Conservation (phyloP, 352 stramenopile genomes). For the Blastocystis sp. region DNA sequence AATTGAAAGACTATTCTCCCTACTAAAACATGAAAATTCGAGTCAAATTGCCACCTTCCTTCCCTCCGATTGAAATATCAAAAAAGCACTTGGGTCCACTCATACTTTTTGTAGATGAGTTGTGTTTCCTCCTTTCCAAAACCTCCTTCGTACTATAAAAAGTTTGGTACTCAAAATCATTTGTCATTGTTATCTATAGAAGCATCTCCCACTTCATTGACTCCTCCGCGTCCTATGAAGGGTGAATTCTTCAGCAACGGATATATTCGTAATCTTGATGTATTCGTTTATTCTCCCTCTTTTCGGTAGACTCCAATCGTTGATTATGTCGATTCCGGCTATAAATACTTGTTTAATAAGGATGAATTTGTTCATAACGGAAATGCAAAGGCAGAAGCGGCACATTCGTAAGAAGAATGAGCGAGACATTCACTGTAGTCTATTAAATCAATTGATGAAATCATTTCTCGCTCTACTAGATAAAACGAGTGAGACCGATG, state of each 20-base stretch:
- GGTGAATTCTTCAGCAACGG: conserved; percentile 28
- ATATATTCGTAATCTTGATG: neutral
- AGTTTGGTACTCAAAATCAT: conserved; percentile 27
- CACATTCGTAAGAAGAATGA: neutral
- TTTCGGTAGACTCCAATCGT: neutral
- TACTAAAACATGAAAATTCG: neutral
- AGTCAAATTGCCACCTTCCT: conserved; percentile 61
- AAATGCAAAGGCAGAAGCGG: neutral
- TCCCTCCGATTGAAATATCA: conserved; percentile 83
- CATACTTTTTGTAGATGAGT: neutral
- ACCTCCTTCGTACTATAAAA: conserved; percentile 34
- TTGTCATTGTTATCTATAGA: neutral
- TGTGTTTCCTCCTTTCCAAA: neutral
- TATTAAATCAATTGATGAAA: conserved; percentile 28
- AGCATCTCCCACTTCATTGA: neutral
- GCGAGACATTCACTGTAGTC: neutral
- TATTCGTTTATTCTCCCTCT: neutral
- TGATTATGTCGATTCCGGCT: conserved; percentile 3
- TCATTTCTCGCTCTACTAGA: neutral
- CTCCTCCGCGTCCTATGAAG: conserved; percentile 12
- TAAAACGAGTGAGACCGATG: neutral
- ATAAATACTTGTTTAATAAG: neutral
- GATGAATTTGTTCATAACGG: neutral
- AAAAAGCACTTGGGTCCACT: conserved; percentile 72
- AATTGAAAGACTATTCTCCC: conserved; percentile 72